Conservation (phyloP, 805 yeast species). For the Metschnikowia amazonensis region DNA sequence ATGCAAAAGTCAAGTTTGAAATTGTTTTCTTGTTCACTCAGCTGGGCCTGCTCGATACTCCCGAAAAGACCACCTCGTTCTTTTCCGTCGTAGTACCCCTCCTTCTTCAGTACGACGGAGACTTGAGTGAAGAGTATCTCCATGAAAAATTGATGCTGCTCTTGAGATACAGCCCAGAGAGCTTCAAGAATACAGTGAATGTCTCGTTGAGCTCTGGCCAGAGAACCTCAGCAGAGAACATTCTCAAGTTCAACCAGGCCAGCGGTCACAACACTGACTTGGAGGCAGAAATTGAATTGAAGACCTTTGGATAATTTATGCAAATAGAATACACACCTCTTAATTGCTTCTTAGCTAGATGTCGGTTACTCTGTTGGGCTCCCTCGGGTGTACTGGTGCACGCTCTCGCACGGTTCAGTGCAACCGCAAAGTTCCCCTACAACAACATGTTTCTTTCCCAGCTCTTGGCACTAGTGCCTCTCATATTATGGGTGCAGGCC, state of each 20-base stretch:
- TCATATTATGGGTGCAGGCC: constrained; percentile 14
- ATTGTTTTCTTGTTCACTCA: constrained; percentile 46
- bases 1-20: constrained; percentile 42
- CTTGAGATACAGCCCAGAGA: constrained; percentile 39
- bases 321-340: neutral
- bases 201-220: constrained; percentile 38
- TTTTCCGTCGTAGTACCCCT: constrained; percentile 36
- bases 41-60: constrained; percentile 23
- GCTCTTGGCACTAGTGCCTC: constrained; percentile 4
- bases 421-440: neutral
- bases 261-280: constrained; percentile 1
- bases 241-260: constrained; percentile 31
- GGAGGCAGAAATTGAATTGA: constrained; percentile 43
- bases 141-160: constrained; percentile 48
- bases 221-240: constrained; percentile 36
- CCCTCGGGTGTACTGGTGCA: constrained; percentile 3
- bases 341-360: too few species aligned
- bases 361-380: too few species aligned
- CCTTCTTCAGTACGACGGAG: constrained; percentile 29
- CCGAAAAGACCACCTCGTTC: constrained; percentile 26
- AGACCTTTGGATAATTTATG: constrained; percentile 37
- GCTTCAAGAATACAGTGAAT: constrained; percentile 48
- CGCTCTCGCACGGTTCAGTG: neutral
- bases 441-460: neutral
- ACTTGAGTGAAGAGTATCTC: constrained; percentile 33